Evolutionary conservation across 495 filamentous ascomycete species (phyloP).

Genomic region (Amphirosellinia nigrospora): DNA sequence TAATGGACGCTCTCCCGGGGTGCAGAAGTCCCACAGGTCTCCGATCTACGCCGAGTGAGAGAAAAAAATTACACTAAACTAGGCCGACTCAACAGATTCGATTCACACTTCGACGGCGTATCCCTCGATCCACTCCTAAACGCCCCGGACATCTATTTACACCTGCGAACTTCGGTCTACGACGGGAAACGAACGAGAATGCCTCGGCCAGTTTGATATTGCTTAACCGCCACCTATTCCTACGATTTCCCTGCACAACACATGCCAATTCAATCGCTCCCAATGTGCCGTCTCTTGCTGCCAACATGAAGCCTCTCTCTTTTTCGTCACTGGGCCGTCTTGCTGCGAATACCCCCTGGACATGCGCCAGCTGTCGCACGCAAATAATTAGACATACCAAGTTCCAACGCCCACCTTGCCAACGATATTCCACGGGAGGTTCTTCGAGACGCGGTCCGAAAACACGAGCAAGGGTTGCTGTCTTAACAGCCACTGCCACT

Average conservation of each 20-base stretch:
- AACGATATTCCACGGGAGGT: slow-evolving; percentile 40
- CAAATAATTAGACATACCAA: slow-evolving; percentile 34
- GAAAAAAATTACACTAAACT: slow-evolving; percentile 8
- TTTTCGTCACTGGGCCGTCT: slow-evolving; percentile 37
- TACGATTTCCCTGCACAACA: background rate
- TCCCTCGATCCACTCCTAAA: background rate
- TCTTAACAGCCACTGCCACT: slow-evolving; percentile 55
- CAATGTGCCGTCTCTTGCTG: slow-evolving; percentile 19
- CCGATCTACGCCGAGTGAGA: slow-evolving; percentile 16
- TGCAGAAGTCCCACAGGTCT: background rate
- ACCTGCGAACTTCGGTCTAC: background rate
- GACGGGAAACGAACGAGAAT: slow-evolving; percentile 10
- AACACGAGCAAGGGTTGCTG: slow-evolving; percentile 25
- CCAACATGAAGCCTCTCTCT: slow-evolving; percentile 42
- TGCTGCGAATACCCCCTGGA: slow-evolving; percentile 44
- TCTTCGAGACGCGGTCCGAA: slow-evolving; percentile 32
- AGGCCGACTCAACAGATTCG: slow-evolving; percentile 15
- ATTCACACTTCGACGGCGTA: slow-evolving; percentile 2
- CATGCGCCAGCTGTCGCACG: slow-evolving; percentile 52
- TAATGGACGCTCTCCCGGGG: background rate
- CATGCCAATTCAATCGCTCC: slow-evolving; percentile 1
- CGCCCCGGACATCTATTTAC: background rate
- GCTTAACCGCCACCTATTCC: background rate
- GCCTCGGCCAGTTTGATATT: slow-evolving; percentile 9
- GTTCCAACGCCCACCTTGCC: slow-evolving; percentile 35